These are phyloP conservation scores for Boletus tomentosulus DNA, from an alignment of 768 basidiomycete genomes.

Conservation along the genomic window DNA sequence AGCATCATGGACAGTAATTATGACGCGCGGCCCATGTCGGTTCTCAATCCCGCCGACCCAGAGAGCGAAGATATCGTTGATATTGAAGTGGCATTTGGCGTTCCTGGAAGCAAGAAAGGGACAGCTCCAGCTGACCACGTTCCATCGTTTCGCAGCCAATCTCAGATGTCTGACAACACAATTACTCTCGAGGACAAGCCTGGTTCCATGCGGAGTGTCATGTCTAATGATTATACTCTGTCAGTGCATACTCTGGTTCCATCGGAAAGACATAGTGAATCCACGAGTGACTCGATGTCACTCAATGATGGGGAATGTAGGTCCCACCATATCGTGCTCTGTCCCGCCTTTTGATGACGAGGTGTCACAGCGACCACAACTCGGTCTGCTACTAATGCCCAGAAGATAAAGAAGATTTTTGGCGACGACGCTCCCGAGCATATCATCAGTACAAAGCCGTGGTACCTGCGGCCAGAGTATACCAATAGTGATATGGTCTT, in stretches of 20 bases:
- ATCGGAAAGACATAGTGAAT: conserved; percentile 19
- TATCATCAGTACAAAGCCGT: conserved; percentile 54
- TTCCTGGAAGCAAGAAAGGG: conserved; percentile 34
- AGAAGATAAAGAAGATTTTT: conserved; percentile 66
- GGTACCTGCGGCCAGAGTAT: conserved; percentile 85
- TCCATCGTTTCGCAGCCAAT: conserved; percentile 31
- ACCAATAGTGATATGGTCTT: conserved; percentile 77
- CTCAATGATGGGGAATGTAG: conserved; percentile 26
- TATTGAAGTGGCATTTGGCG: conserved; percentile 48
- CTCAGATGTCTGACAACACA: conserved; percentile 33
- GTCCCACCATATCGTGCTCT: background rate
- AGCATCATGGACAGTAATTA: conserved; percentile 55
- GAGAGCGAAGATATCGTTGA: conserved; percentile 53
- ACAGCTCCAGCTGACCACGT: conserved; percentile 17
- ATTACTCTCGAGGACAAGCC: conserved; percentile 28
- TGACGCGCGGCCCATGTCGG: conserved; percentile 39
- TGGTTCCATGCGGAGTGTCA: conserved; percentile 15
- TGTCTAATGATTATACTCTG: conserved; percentile 23
- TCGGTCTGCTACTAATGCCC: conserved; percentile 31
- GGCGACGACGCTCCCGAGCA: conserved; percentile 53
- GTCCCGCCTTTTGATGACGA: background rate
- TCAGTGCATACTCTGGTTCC: conserved; percentile 24
- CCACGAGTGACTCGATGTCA: conserved; percentile 18
- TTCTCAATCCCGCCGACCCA: conserved; percentile 37
- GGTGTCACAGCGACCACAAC: conserved; percentile 16